Percentiles rank a stretch among this genome's conserved stretches.
These are phyloP conservation scores for Dalbergia oliveri DNA, from an alignment of 306 rosid species.

Conservation along the genomic window DNA sequence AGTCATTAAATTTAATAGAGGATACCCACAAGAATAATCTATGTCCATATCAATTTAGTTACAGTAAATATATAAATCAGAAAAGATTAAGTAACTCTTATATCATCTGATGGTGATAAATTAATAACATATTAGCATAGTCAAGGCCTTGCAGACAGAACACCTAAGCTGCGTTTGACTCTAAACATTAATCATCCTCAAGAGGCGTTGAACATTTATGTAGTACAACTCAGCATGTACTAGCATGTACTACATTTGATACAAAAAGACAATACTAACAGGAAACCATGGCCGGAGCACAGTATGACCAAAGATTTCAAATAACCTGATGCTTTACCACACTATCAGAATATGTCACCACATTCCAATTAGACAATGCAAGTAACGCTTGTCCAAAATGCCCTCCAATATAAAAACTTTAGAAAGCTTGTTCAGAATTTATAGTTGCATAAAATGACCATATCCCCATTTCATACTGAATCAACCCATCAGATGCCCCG, in stretches of 20 bases:
- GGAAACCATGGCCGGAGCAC: conserved; percentile 27
- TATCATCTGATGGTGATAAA: conserved; percentile 16
- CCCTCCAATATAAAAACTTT: background rate
- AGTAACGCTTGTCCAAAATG: conserved; percentile 4
- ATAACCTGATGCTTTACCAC: background rate
- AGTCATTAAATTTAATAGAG: background rate
- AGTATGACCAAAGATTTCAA: background rate
- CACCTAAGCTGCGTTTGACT: conserved; percentile 16
- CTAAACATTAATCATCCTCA: conserved; percentile 15
- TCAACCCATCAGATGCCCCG: background rate
- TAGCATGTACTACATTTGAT: background rate
- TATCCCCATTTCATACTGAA: background rate
- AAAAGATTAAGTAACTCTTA: conserved; percentile 13
- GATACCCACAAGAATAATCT: background rate
- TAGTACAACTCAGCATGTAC: background rate
- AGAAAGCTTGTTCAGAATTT: conserved; percentile 5
- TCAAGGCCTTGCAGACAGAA: conserved; percentile 13
- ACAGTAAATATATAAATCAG: conserved; percentile 24
- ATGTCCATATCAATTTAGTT: conserved; percentile 9
- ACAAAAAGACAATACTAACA: background rate
- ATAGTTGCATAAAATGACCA: background rate
- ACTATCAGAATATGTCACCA: conserved; percentile 2
- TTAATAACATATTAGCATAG: background rate
- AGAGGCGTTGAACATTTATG: background rate
- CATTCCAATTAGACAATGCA: conserved; percentile 11